Percentiles rank a stretch among this genome's conserved stretches.
Conservation (phyloP, 2,329 filamentous ascomycete genomes). For the Plectosphaerella plurivora region DNA sequence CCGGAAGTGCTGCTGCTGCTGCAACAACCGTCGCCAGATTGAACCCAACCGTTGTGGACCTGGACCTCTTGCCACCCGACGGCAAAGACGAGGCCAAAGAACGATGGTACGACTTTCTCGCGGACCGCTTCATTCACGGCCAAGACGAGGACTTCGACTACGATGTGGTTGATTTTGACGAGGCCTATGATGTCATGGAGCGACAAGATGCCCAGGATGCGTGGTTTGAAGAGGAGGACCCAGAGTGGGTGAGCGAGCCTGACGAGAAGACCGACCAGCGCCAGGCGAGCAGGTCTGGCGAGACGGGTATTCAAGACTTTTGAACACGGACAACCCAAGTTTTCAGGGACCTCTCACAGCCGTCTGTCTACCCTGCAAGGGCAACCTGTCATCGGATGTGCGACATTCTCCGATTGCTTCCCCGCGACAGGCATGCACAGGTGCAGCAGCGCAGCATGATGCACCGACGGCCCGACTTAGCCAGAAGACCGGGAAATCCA, state of each 20-base stretch:
- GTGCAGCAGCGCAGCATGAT: neutral
- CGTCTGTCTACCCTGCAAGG: neutral
- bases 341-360: neutral
- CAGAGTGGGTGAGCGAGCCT: conserved; percentile 54
- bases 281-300: conserved; percentile 34
- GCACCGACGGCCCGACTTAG: neutral
- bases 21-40: neutral
- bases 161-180: conserved; percentile 61
- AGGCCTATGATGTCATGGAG: conserved; percentile 63
- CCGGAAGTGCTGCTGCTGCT: neutral
- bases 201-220: conserved; percentile 63
- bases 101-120: conserved; percentile 70
- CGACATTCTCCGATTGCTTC: conserved; percentile 12
- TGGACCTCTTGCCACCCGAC: conserved; percentile 33
- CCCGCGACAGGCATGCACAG: conserved; percentile 5
- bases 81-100: conserved; percentile 62
- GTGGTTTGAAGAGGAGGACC: conserved; percentile 78
- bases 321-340: conserved; percentile 27
- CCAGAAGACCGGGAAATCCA: neutral
- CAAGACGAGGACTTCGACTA: conserved; percentile 80
- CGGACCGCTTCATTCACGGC: conserved; percentile 69
- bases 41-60: conserved; percentile 1
- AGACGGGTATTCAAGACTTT: conserved; percentile 71
- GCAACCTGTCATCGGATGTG: conserved; percentile 12
- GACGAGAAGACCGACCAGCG: conserved; percentile 14